Evolutionary conservation across 257 asterid genomes (phyloP).

Genomic region (Solanum stenotomum): DNA sequence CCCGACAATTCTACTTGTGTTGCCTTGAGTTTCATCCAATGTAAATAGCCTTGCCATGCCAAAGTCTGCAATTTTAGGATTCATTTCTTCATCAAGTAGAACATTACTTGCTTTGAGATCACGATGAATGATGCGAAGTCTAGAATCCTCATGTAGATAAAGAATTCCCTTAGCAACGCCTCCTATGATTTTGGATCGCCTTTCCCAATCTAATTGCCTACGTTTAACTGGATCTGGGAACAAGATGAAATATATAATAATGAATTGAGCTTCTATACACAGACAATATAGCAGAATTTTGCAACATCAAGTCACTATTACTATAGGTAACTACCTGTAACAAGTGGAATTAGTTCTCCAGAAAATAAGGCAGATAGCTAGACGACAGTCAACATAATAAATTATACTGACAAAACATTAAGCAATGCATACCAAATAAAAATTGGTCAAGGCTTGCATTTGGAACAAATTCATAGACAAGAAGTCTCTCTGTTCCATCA

Average conservation of each 20-base stretch:
- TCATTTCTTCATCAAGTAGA: constrained; percentile 20
- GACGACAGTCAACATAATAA: not conserved
- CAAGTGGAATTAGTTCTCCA: not conserved
- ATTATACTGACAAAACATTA: not conserved
- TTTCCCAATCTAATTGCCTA: not conserved
- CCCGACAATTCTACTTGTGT: not conserved
- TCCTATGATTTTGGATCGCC: constrained; percentile 6
- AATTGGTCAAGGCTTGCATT: constrained; percentile 14
- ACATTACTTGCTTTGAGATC: constrained; percentile 33
- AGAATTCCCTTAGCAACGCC: constrained; percentile 12
- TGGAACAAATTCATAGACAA: constrained; percentile 14
- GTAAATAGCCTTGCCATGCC: constrained; percentile 14
- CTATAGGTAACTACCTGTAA: not conserved
- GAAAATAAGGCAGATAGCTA: not conserved
- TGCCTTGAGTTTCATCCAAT: not conserved
- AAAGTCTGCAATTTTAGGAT: constrained; percentile 26
- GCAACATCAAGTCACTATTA: not conserved
- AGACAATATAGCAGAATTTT: not conserved
- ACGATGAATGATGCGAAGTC: constrained; percentile 20
- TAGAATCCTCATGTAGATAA: constrained; percentile 17
- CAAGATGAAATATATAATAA: not conserved
- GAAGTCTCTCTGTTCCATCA: too few relatives aligned
- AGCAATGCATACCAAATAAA: constrained; percentile 14
- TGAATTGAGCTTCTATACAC: not conserved
- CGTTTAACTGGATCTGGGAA: not conserved